Percentiles rank a stretch among this genome's conserved stretches.
phyloP scores from a whole-genome alignment of 495 filamentous ascomycete species.

The Annulohypoxylon maeteangense region DNA sequence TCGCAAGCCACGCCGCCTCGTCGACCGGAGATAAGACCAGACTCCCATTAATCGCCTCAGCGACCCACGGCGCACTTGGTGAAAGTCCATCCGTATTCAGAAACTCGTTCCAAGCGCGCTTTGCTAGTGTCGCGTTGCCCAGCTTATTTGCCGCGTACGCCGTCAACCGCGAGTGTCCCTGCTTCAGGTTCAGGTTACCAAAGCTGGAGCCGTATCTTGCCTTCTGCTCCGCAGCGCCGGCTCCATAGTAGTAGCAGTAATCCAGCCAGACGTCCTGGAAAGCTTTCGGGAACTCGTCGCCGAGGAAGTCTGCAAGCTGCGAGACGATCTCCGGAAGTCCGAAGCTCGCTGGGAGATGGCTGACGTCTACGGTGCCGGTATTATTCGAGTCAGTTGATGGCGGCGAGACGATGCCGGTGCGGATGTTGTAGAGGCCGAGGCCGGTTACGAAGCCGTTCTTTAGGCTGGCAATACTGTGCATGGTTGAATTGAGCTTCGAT shows the following conservation, averaged over 20 bases:
- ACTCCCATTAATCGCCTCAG: conserved; percentile 48
- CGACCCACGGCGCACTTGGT: conserved; percentile 47
- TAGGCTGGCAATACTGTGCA: conserved; percentile 55
- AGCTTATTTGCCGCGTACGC: conserved; percentile 52
- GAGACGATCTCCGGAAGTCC: conserved; percentile 58
- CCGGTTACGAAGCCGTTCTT: conserved; percentile 62
- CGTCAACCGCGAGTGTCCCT: conserved; percentile 60
- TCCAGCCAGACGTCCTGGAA: conserved; percentile 58
- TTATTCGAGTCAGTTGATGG: conserved; percentile 56
- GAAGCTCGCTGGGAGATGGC: conserved; percentile 59
- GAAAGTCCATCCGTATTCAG: conserved; percentile 52
- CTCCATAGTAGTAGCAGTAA: conserved; percentile 58
- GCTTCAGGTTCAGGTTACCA: conserved; percentile 49
- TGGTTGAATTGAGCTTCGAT: conserved; percentile 51
- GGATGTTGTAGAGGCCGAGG: conserved; percentile 54
- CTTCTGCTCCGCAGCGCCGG: conserved; percentile 50
- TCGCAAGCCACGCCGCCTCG: conserved; percentile 57
- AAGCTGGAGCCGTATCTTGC: conserved; percentile 57
- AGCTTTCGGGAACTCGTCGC: conserved; percentile 41
- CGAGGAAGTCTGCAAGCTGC: conserved; percentile 52
- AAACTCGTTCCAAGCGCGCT: conserved; percentile 58
- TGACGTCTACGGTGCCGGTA: conserved; percentile 52
- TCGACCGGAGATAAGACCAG: conserved; percentile 51
- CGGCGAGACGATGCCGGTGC: conserved; percentile 53
- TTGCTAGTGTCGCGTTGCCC: conserved; percentile 49